Evolutionary conservation across 1,284 basidiomycete genomes (phyloP), one percentile per base, ranked within the genome.

Genomic region (Trichosporon faecale): DNA sequence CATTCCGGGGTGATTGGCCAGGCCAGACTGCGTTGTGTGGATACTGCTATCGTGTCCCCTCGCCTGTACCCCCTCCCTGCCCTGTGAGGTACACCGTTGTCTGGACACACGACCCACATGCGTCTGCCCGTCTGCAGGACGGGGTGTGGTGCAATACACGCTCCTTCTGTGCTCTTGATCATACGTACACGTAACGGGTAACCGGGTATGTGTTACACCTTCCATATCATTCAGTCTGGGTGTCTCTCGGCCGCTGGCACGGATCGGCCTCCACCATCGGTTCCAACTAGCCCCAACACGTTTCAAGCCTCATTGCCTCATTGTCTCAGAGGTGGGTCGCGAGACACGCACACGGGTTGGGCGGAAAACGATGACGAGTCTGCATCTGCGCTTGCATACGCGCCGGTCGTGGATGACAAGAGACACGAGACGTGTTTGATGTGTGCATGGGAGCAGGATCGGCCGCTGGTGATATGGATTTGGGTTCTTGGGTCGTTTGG

Each of bases 291-390:
- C 27, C 57, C 57, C 57, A 61, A 31, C 57, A 61, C 57, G 57
- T 61, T 61, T 61, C 57, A 61, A 61, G 57, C 57, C 57, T 61
- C 57, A 33, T 31, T 31, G 57, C 57, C 57, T 61, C 57, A n/a
- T 61, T 61, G 57, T 61, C 27, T 61, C 27, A 61, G 55, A 18
- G 25, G 55, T 27, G 55, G 55, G 27, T 27, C 4, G 55, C 55
- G 55, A 4, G 25, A 60, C 4, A 31, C 27, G 55, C 27, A 12
- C 25, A 31, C 16, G 12, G 27, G 55, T 11, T 27, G 55, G 27
- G 55, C 12, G 25, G 55, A 60, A 61, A 29, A 31, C 29, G 57
- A 16, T 14, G 57, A 14, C 5, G 57, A 18, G 27, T 31, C 11
- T 29, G 57, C 27, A 31, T 29, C 18, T 18, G 27, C 8, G 27